Conservation (phyloP, 257 asterid species). For the Rehmannia glutinosa region DNA sequence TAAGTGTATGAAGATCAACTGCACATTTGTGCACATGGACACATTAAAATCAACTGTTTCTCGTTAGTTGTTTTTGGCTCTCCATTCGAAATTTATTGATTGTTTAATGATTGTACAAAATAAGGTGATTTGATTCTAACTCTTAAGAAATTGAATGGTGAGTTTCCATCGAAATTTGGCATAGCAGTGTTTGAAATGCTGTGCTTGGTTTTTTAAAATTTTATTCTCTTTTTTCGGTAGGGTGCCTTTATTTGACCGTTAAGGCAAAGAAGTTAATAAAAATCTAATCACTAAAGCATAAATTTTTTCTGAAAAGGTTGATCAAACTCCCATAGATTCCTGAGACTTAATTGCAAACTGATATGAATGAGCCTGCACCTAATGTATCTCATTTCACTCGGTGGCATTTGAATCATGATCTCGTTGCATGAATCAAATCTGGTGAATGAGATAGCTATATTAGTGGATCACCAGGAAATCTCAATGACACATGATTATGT, state of each 20-base stretch:
- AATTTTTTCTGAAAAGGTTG: not conserved
- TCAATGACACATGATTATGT: not conserved
- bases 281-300: not conserved
- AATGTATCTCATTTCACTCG: not conserved
- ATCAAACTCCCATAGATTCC: not conserved
- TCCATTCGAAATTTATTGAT: not conserved
- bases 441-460: not conserved
- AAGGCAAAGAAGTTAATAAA: not conserved
- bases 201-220: not conserved
- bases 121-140: not conserved
- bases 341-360: not conserved
- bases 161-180: not conserved
- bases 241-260: not conserved
- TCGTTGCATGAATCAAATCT: not conserved
- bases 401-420: slow-evolving; percentile 11
- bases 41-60: not conserved
- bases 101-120: not conserved
- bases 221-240: not conserved
- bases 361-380: not conserved
- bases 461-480: slow-evolving; percentile 3
- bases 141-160: not conserved
- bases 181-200: not conserved
- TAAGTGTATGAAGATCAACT: not conserved
- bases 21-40: not conserved
- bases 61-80: not conserved